phyloP scores from a whole-genome alignment of 768 basidiomycete genomes.

The Termitomyces sp. region DNA sequence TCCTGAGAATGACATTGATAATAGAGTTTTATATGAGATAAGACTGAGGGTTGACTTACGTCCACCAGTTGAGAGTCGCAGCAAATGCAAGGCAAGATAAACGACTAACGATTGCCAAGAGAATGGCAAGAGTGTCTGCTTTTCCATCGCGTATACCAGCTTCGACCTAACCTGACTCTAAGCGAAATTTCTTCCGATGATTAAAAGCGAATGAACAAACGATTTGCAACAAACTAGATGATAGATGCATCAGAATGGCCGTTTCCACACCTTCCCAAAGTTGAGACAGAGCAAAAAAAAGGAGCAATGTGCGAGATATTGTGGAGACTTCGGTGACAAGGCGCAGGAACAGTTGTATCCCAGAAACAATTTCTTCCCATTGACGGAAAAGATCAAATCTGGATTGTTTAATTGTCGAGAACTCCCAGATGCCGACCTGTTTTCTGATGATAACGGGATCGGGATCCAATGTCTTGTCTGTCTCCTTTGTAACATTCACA shows the following conservation, averaged over 20 bases:
- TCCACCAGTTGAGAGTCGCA: constrained; percentile 17
- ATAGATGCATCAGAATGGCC: constrained; percentile 21
- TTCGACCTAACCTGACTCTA: constrained; percentile 14
- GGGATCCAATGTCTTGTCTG: not conserved
- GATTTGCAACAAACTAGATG: constrained; percentile 16
- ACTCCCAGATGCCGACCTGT: constrained; percentile 17
- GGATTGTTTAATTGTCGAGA: constrained; percentile 6
- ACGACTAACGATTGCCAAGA: constrained; percentile 11
- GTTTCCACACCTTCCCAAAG: constrained; percentile 20
- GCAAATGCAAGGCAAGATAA: constrained; percentile 14
- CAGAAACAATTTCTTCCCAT: constrained; percentile 8
- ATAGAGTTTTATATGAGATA: too few species aligned
- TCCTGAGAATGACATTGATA: constrained; percentile 4
- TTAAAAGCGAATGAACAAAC: constrained; percentile 5
- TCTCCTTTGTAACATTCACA: not conserved
- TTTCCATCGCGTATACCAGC: constrained; percentile 13
- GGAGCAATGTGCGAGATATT: constrained; percentile 15
- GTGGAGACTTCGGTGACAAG: constrained; percentile 19
- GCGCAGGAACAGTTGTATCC: constrained; percentile 14
- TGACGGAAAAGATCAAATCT: constrained; percentile 2
- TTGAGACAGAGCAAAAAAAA: constrained; percentile 15
- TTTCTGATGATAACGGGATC: constrained; percentile 10
- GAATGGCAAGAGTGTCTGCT: constrained; percentile 12
- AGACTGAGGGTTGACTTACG: constrained; percentile 7
- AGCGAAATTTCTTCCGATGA: not conserved